phyloP scores from a whole-genome alignment of 257 asterid genomes.

The Nicotiana otophora region DNA sequence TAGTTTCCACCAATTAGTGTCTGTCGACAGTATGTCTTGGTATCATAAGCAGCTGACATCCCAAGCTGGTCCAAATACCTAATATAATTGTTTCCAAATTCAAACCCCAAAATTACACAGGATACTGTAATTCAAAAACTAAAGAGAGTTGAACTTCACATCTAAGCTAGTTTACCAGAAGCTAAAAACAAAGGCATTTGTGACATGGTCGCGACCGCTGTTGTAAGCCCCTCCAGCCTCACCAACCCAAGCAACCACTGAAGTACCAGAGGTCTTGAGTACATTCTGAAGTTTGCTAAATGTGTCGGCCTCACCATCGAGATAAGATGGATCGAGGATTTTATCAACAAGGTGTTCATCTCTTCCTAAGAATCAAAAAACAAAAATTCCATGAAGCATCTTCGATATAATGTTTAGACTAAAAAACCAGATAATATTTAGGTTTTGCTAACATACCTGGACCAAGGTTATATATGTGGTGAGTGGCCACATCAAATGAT shows the following conservation, averaged over 20 bases:
- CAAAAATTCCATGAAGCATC: background rate
- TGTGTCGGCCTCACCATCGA: conserved; percentile 39
- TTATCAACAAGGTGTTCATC: conserved; percentile 53
- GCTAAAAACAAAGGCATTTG: conserved; percentile 66
- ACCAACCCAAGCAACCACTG: conserved; percentile 69
- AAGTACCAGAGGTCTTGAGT: conserved; percentile 34
- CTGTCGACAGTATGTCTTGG: conserved; percentile 77
- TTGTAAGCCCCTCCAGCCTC: conserved; percentile 78
- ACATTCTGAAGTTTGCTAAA: conserved; percentile 32
- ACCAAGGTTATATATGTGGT: conserved; percentile 75
- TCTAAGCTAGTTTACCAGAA: conserved; percentile 49
- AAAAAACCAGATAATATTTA: background rate
- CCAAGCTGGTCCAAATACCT: conserved; percentile 94
- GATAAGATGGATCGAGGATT: conserved; percentile 61
- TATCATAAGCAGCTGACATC: conserved; percentile 48
- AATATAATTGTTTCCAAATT: conserved; percentile 6
- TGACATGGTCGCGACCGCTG: conserved; percentile 65
- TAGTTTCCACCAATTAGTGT: conserved; percentile 81
- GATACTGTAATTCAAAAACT: background rate
- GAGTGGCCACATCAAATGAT: conserved; percentile 43
- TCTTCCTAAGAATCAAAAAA: conserved; percentile 33
- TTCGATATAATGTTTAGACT: background rate
- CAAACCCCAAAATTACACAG: background rate
- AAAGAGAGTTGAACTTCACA: background rate
- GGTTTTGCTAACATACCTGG: conserved; percentile 38